Evolutionary conservation across 1,139 yeast genomes (phyloP).

Genomic region (Taiozyma onychis): DNA sequence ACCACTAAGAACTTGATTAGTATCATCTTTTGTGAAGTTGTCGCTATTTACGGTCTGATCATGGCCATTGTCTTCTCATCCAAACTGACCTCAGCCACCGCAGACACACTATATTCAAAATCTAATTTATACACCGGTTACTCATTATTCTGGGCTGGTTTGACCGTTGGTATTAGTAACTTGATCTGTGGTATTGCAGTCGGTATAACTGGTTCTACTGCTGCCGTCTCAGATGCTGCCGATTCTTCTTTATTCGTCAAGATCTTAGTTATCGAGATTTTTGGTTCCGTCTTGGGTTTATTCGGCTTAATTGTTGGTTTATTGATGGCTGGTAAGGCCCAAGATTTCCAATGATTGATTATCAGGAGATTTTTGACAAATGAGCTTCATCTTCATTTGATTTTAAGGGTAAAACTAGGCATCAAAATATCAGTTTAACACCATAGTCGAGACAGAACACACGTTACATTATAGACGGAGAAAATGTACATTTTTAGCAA

Average conservation of each 20-base stretch:
- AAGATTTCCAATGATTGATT: slow-evolving; percentile 48
- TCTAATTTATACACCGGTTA: slow-evolving; percentile 91
- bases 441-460: neutral
- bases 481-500: neutral
- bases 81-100: slow-evolving; percentile 71
- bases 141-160: slow-evolving; percentile 96
- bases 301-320: slow-evolving; percentile 94
- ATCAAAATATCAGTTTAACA: neutral
- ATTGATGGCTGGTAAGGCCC: slow-evolving; percentile 94
- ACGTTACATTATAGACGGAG: neutral
- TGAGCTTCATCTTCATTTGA: neutral
- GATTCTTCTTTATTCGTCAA: slow-evolving; percentile 93
- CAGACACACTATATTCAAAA: slow-evolving; percentile 57
- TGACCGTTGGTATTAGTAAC: slow-evolving; percentile 91
- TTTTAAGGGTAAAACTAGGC: neutral
- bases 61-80: slow-evolving; percentile 97
- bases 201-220: slow-evolving; percentile 96
- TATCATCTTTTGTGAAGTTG: slow-evolving; percentile 98
- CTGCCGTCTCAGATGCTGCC: slow-evolving; percentile 97
- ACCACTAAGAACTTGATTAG: slow-evolving; percentile 95
- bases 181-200: slow-evolving; percentile 96
- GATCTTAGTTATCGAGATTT: slow-evolving; percentile 93
- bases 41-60: slow-evolving; percentile 95
- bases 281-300: slow-evolving; percentile 92
- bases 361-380: neutral